phyloP scores from a whole-genome alignment of 441 rosid genomes.

The Mallotus repandus region DNA sequence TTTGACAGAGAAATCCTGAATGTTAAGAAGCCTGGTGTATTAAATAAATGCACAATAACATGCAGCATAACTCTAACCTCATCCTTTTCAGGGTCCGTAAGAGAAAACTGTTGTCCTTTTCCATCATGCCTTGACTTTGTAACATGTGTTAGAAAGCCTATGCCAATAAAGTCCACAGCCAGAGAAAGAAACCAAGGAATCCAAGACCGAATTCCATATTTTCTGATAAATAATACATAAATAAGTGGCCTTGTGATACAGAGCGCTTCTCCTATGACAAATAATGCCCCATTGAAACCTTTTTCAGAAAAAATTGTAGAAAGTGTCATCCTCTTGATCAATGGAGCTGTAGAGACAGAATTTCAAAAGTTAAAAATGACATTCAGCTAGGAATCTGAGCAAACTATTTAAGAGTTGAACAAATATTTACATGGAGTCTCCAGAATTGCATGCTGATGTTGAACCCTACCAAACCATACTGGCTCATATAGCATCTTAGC shows the following conservation, averaged over 20 bases:
- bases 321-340: conserved; percentile 45
- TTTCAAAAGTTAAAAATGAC: conserved; percentile 22
- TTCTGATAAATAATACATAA: conserved; percentile 77
- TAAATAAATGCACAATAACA: conserved; percentile 5
- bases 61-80: conserved; percentile 55
- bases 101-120: conserved; percentile 37
- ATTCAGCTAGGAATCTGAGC: conserved; percentile 10
- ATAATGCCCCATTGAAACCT: conserved; percentile 62
- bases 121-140: conserved; percentile 35
- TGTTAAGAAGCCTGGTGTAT: conserved; percentile 1
- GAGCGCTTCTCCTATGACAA: conserved; percentile 67
- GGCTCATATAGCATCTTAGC: conserved; percentile 58
- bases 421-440: conserved; percentile 45
- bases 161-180: conserved; percentile 58
- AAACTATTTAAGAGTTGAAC: conserved; percentile 8
- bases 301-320: conserved; percentile 60
- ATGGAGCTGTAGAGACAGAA: conserved; percentile 35
- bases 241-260: conserved; percentile 80
- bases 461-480: conserved; percentile 56
- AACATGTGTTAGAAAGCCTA: conserved; percentile 50
- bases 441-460: conserved; percentile 61
- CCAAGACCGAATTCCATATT: conserved; percentile 81
- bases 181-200: conserved; percentile 86
- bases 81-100: conserved; percentile 55
- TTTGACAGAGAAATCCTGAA: not conserved